Evolutionary conservation across 2,329 filamentous ascomycete species (phyloP), one percentile per base, ranked within the genome.

Genomic region (Aspergillus melleus): DNA sequence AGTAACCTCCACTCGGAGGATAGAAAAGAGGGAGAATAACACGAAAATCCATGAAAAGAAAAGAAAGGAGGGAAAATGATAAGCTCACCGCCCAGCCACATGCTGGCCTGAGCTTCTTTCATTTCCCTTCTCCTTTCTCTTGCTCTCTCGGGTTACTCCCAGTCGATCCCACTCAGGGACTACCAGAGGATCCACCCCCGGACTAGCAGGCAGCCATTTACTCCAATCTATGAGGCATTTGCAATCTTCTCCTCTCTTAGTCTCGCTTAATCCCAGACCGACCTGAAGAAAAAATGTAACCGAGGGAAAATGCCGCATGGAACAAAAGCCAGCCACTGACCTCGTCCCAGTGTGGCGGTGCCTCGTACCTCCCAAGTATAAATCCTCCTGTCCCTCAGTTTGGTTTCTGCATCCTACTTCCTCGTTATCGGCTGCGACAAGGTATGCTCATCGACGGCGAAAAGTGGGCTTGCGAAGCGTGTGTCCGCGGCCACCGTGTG

Each of bases 401-500:
- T 14, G 10, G 32, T 36, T 36, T 14, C 11, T 36, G 11, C 32
- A 36, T 36, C 32, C 11, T 16, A 36, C 4, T n/a, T 42, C 36
- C 36, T 36, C 32, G 10, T 36, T 11, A 36, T 36, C 32, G 5
- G 12, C 2, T 12, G 26, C 32, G 12, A 14, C 53, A 64, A 72
- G 70, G 70, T 61, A 93, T 92, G 90, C 83, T 92, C 76, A 90
- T 92, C 79, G 88, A 96, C 84, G 92, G 93, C 77, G 91, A 96
- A 82, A 98, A 97, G 83, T 97, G 87, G 83, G 94, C 94, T 77
- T 98, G 94, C 83, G 90, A 96, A 81, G 92, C 92, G 79, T 97
- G 94, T 80, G 92, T 98, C 75, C 90, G 94, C 79, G 94, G 94
- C 71, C 94, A 98, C 81, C 90, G 94, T 76, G 94, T 97, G 74